A percentile compares a stretch with the other conserved stretches of the same genome.
Conservation (phyloP, 2,329 filamentous ascomycete genomes). For the Trichoderma sp. region DNA sequence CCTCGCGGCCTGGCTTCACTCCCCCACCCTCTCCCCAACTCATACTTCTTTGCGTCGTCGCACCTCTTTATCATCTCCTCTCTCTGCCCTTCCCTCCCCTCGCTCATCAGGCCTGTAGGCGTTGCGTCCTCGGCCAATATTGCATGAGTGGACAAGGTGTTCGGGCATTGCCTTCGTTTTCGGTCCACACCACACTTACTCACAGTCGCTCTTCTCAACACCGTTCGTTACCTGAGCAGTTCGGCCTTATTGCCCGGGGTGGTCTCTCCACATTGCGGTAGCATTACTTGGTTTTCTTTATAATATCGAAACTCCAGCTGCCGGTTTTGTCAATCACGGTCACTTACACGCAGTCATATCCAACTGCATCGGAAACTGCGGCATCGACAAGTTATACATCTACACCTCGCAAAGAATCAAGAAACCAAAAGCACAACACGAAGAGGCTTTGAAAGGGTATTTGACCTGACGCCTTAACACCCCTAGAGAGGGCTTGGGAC, state of each 20-base stretch:
- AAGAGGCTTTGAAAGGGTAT: background rate
- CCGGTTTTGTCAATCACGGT: background rate
- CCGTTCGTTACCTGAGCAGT: constrained; percentile 1
- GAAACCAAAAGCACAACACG: background rate
- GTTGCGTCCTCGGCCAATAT: constrained; percentile 9
- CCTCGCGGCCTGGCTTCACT: constrained; percentile 14
- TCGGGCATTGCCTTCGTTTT: constrained; percentile 12
- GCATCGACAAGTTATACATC: background rate
- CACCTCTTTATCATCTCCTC: constrained; percentile 17
- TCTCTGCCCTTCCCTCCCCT: background rate
- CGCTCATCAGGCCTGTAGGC: constrained; percentile 1
- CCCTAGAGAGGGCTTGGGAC: constrained; percentile 9
- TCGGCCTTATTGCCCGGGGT: background rate
- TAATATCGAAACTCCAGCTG: background rate
- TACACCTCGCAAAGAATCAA: background rate
- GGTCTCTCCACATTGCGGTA: background rate
- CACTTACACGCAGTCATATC: background rate
- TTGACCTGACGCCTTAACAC: background rate
- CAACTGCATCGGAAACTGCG: background rate
- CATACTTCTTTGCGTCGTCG: constrained; percentile 12
- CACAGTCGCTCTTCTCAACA: constrained; percentile 18
- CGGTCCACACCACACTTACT: constrained; percentile 14
- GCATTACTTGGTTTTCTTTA: background rate
- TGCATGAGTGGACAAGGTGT: constrained; percentile 7
- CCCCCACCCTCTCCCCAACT: constrained; percentile 1